Percentiles rank a stretch among this genome's conserved stretches.
phyloP scores from a whole-genome alignment of 2,329 filamentous ascomycete genomes.

The Exophiala spinifera region DNA sequence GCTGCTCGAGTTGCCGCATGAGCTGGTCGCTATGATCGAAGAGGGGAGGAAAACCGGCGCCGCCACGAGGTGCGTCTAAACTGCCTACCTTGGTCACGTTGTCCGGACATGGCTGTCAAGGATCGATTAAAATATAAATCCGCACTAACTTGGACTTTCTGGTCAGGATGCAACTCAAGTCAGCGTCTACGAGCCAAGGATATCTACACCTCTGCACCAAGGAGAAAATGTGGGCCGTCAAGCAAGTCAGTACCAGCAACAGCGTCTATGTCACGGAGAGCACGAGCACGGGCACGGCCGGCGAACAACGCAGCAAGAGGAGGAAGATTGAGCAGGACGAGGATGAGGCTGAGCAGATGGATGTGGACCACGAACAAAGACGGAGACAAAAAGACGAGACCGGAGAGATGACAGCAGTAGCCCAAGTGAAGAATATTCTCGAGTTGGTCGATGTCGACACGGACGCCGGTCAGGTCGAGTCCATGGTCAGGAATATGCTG shows the following conservation, averaged over 20 bases:
- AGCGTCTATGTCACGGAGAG: slow-evolving; percentile 52
- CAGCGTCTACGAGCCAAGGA: neutral
- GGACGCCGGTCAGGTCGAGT: slow-evolving; percentile 5
- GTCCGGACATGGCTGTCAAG: neutral
- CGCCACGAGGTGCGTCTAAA: slow-evolving; percentile 33
- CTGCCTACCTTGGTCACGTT: neutral
- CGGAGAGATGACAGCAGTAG: slow-evolving; percentile 37
- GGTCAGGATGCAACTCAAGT: too few relatives aligned
- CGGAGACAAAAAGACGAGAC: neutral
- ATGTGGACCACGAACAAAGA: neutral
- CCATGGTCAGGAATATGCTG: slow-evolving; percentile 4
- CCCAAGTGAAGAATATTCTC: slow-evolving; percentile 46
- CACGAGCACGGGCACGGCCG: slow-evolving; percentile 21
- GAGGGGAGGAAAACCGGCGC: slow-evolving; percentile 44
- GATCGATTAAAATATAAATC: neutral
- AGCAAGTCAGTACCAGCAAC: slow-evolving; percentile 65
- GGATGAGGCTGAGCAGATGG: neutral
- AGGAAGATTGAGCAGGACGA: neutral
- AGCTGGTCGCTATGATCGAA: slow-evolving; percentile 52
- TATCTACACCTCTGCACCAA: slow-evolving; percentile 55
- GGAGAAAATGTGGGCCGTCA: slow-evolving; percentile 56
- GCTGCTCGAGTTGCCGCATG: slow-evolving; percentile 59
- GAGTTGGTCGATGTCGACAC: slow-evolving; percentile 38
- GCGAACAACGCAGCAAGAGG: slow-evolving; percentile 28
- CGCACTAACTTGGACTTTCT: too few relatives aligned